Conservation (phyloP, 345 rosid genomes). For the Pistacia vera region DNA sequence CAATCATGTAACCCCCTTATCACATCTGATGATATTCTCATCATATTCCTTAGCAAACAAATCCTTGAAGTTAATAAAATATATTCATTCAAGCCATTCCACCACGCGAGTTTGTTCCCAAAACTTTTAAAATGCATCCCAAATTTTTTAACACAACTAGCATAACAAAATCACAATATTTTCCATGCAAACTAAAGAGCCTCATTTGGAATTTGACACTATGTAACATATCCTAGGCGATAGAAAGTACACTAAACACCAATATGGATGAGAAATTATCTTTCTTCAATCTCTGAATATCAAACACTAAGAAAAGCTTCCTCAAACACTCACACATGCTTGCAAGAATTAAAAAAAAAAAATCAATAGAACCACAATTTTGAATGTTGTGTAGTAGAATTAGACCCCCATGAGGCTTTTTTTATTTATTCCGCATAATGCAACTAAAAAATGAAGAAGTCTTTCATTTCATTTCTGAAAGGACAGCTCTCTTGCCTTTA, state of each 20-base stretch:
- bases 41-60: neutral
- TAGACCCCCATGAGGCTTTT: neutral
- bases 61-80: neutral
- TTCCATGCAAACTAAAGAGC: neutral
- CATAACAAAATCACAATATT: neutral
- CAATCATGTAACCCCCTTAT: no score
- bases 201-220: neutral
- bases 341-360: neutral
- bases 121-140: neutral
- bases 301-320: neutral
- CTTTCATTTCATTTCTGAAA: neutral
- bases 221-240: neutral
- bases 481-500: neutral
- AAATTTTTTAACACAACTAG: neutral
- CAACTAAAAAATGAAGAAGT: neutral
- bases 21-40: no score
- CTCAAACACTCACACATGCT: neutral
- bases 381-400: neutral
- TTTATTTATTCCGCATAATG: neutral
- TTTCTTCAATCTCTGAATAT: no score
- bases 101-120: neutral
- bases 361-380: neutral
- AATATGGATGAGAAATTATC: neutral
- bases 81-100: neutral
- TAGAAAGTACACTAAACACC: neutral